Conservation (phyloP, 1,139 yeast genomes). For the Nadsonia commutata region DNA sequence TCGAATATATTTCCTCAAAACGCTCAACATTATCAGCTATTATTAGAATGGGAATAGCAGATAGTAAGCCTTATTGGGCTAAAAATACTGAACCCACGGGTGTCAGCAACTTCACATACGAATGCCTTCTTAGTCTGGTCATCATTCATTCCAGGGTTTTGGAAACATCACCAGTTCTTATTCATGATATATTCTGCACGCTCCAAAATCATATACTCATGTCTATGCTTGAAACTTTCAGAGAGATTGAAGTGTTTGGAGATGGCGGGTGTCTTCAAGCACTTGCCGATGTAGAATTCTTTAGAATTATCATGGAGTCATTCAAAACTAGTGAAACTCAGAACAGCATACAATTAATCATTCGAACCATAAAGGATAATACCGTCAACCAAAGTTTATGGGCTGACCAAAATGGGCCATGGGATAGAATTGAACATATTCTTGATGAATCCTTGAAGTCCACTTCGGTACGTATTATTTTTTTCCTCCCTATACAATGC, state of each 20-base stretch:
- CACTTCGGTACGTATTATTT: constrained; percentile 4
- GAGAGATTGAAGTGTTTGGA: constrained; percentile 26
- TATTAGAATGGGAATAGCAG: constrained; percentile 31
- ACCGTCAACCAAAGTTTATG: constrained; percentile 14
- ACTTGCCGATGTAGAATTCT: constrained; percentile 27
- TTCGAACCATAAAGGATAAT: constrained; percentile 17
- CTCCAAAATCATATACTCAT: constrained; percentile 33
- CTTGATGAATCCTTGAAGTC: constrained; percentile 10
- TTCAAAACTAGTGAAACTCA: constrained; percentile 20
- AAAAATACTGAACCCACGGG: constrained; percentile 23
- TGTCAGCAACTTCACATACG: constrained; percentile 32
- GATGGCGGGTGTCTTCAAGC: constrained; percentile 26
- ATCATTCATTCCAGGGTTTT: constrained; percentile 37
- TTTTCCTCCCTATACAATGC: background rate
- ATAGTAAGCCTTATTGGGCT: constrained; percentile 32
- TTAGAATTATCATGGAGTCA: constrained; percentile 20
- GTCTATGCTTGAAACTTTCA: constrained; percentile 29
- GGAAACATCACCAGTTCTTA: constrained; percentile 32
- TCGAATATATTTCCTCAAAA: constrained; percentile 35
- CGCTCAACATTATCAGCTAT: constrained; percentile 34
- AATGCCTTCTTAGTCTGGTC: constrained; percentile 36
- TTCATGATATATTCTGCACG: constrained; percentile 30
- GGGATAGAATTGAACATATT: constrained; percentile 14
- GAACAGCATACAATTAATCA: constrained; percentile 18
- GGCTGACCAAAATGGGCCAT: constrained; percentile 16